phyloP scores from a whole-genome alignment of 768 basidiomycete species.

The Coprinellus micaceus region DNA sequence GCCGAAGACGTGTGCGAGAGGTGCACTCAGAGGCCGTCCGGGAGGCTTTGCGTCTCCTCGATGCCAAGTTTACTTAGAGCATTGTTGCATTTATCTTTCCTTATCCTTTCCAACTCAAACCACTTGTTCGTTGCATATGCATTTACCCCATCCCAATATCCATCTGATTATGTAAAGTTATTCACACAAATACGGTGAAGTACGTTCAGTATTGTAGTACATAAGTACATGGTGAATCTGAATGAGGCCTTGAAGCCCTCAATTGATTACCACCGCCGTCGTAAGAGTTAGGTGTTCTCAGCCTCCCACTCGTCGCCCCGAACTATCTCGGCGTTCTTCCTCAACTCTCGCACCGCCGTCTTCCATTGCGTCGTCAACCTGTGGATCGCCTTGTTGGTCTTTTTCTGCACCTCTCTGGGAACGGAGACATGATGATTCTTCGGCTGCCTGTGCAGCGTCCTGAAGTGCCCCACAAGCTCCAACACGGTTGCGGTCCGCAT shows the following conservation, averaged over 20 bases:
- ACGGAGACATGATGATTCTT: background rate
- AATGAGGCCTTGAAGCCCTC: no score
- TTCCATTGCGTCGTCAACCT: background rate
- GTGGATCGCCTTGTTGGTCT: background rate
- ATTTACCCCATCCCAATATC: background rate
- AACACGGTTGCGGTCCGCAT: slow-evolving; percentile 24
- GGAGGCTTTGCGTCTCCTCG: slow-evolving; percentile 72
- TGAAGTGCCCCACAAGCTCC: slow-evolving; percentile 4
- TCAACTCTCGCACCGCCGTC: no score
- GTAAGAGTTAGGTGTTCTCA: no score
- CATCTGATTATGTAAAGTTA: slow-evolving; percentile 2
- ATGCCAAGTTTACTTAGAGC: slow-evolving; percentile 50
- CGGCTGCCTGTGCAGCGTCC: background rate
- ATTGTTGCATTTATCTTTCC: slow-evolving; percentile 6
- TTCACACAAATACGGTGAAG: background rate
- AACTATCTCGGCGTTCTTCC: no score
- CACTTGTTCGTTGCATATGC: no score
- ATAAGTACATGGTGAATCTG: background rate
- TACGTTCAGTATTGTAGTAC: background rate
- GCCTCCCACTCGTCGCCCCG: no score
- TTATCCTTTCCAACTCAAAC: no score
- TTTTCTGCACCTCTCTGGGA: background rate
- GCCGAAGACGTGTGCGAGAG: slow-evolving; percentile 57
- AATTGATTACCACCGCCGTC: no score
- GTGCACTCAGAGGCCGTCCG: slow-evolving; percentile 71